Base-by-base conservation (phyloP, 2,329 filamentous ascomycete genomes). In the Zarea fungicola region DNA sequence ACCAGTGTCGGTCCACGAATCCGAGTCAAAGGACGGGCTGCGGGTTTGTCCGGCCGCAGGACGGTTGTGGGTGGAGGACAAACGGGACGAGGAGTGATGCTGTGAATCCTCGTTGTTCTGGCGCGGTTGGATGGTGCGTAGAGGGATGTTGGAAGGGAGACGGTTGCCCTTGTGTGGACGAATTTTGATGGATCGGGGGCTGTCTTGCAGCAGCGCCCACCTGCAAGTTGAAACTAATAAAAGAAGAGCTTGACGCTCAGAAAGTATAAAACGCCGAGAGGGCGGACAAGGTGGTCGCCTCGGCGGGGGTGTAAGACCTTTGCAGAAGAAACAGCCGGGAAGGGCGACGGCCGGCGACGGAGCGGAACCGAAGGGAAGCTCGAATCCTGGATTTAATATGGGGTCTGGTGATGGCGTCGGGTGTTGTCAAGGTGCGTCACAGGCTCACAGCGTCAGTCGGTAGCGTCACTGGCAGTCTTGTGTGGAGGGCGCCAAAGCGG, bases 1-100 rank as follows among this genome's bases (percentile, higher is more conserved):
- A 63, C 90, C 92, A 37, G 92, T 96, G 68, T 96, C 90, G 64
- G 88, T 91, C 90, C 89, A 96, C 51, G 84, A 89, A 54, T 74
- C 72, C 67, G 88, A 87, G 61, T 75, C 76, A 61, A 76, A 78
- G 62, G 70, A 69, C 57, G 65, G 23, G 14, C 39, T 34, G 32
- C 40, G 39, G 26, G 14, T 11, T 18, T 31, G 39, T 32, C 39
- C 26, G 43, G 29, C 43, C 68, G 58, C 63, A 68, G 46, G 78
- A 80, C 49, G 48, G 50, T 57, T 74, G 77, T 64, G 65, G 66
- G 58, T 70, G 67, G 62, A 63, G 55, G 77, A 67, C 61, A 77
- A 67, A 61, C 72, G 70, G 58, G 73, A 69, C 55, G 72, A 66
- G 56, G 73, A 66, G 53, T 67, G 61, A 45, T 65, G 58, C 67